phyloP scores from a whole-genome alignment of 2,329 filamentous ascomycete genomes.

The Thermoascus crustaceus region DNA sequence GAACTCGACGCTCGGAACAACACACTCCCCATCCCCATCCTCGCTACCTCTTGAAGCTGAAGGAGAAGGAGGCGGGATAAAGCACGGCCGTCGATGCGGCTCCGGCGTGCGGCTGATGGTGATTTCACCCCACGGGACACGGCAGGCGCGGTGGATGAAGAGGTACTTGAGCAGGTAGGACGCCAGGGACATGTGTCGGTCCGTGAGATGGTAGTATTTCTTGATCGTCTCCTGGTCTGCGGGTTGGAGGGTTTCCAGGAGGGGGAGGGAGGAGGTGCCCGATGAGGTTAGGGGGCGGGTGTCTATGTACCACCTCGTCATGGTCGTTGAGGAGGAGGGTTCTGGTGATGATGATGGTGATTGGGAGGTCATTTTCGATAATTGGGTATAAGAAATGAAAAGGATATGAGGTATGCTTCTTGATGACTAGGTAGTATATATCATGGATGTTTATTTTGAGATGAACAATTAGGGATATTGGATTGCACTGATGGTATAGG shows the following conservation, averaged over 20 bases:
- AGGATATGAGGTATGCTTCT: no score
- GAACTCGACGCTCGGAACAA: constrained; percentile 45
- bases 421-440: no score
- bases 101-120: constrained; percentile 44
- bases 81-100: constrained; percentile 46
- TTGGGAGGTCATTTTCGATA: constrained; percentile 3
- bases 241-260: constrained; percentile 32
- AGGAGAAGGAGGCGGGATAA: constrained; percentile 38
- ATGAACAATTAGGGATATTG: no score
- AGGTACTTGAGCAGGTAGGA: constrained; percentile 55
- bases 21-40: constrained; percentile 10
- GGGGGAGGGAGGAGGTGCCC: constrained; percentile 24
- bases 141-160: constrained; percentile 48
- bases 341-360: constrained; percentile 4
- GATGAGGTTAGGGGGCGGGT: constrained; percentile 26
- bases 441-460: no score
- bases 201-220: constrained; percentile 45
- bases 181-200: constrained; percentile 53
- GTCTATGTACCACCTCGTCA: constrained; percentile 39
- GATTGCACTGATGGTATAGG: no score
- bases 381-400: no score
- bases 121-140: constrained; percentile 51
- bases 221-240: constrained; percentile 44
- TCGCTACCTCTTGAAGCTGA: no score
- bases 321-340: constrained; percentile 9